Evolutionary conservation across 495 filamentous ascomycete species (phyloP), one percentile per base, ranked within the genome.

Genomic region (Podospora australis): DNA sequence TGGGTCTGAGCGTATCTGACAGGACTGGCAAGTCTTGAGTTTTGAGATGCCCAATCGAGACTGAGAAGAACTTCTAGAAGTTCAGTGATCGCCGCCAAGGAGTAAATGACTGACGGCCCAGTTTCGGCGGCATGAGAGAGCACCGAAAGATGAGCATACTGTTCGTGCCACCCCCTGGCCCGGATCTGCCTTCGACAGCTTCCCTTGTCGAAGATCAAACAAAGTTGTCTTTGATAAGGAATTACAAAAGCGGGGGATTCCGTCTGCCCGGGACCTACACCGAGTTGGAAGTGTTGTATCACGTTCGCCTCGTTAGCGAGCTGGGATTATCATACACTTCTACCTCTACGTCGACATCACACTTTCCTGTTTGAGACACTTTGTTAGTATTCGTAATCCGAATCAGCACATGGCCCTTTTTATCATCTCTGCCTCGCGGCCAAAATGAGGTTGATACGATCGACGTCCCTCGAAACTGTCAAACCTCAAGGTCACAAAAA

Each of bases 141-240:
- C 40, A 23, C 40, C 40, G 40, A 23, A 21, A 16, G 28, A 14
- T 21, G 20, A 14, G 40, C 5, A 13, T 6, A 3, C 10, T n/a
- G 40, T 23, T 43, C 40, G 23, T 23, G 40, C 40, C 40, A 43
- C 40, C 40, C 40, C 40, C 40, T 43, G 40, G 20, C 22, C n/a
- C 6, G 14, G 40, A 43, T 43, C 23, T 43, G 23, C 40, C 25
- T 25, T 26, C 9, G 28, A 14, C n/a, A n/a, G 22, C 14, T 23
- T 43, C 16, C 20, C 40, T 8, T 16, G 40, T 13, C 14, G 40
- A 43, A 25, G 40, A 43, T 43, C 40, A 43, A 14, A 43, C 40
- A 43, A 24, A 28, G 4, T 43, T 14, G 40, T 28, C 23, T 43
- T n/a, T 14, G 20, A 29, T 43, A 17, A 28, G 14, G 5, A 16